Evolutionary conservation across 768 basidiomycete species (phyloP).

Genomic region (Harrya chromipes): DNA sequence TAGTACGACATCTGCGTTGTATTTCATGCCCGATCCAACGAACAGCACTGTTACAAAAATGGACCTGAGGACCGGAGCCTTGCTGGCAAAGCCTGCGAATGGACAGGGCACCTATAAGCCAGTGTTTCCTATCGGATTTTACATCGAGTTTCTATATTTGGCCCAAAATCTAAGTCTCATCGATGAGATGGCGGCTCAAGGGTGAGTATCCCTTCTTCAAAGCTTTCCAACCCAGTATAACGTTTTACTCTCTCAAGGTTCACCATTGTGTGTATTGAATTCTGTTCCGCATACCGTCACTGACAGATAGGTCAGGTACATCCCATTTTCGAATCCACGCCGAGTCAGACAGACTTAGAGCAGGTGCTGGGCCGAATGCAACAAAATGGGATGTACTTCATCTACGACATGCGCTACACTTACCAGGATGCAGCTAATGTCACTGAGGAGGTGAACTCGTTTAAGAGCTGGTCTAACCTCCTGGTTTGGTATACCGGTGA

Average conservation of each 20-base stretch:
- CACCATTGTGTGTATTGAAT: conserved; percentile 29
- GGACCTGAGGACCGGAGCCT: conserved; percentile 55
- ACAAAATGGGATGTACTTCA: conserved; percentile 59
- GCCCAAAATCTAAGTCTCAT: conserved; percentile 19
- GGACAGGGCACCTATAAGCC: conserved; percentile 48
- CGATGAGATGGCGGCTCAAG: conserved; percentile 32
- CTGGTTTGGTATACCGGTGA: conserved; percentile 71
- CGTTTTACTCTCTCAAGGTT: conserved; percentile 3
- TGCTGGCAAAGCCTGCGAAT: conserved; percentile 48
- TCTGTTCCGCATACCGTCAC: neutral
- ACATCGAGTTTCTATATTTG: conserved; percentile 40
- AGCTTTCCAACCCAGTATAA: neutral
- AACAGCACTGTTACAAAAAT: conserved; percentile 56
- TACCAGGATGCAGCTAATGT: conserved; percentile 63
- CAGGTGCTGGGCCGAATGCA: conserved; percentile 66
- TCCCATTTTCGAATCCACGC: conserved; percentile 64
- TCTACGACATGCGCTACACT: conserved; percentile 78
- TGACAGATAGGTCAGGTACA: conserved; percentile 47
- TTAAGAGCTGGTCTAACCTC: conserved; percentile 66
- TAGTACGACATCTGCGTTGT: conserved; percentile 40
- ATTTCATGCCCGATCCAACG: conserved; percentile 45
- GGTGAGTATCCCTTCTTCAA: conserved; percentile 12
- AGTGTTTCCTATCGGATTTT: conserved; percentile 45
- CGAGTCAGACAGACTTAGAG: conserved; percentile 40
- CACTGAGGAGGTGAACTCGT: conserved; percentile 59